Base-by-base conservation (phyloP, 1,284 basidiomycete genomes). In the Sporisorium reilianum region DNA sequence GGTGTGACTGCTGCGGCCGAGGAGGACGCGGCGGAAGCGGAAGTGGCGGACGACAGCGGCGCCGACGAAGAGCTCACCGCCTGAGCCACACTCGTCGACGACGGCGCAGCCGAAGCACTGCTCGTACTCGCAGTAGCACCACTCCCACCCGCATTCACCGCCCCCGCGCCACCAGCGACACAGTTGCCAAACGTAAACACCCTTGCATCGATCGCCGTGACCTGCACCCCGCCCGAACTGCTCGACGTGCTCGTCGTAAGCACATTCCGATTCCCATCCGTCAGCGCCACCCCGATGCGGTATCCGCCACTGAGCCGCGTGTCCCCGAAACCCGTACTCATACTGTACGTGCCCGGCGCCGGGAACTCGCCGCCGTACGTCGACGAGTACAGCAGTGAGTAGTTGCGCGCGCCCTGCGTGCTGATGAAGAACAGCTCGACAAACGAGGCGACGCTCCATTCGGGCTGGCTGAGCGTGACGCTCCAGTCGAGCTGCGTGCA, bases 341-440 rank as follows among this genome's bases (percentile, higher is more conserved):
- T 61, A 14, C 16, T 25, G 30, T 60, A 70, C 10, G 25, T 48
- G 0, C 57, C 67, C 3, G 62, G 57, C 14, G 38, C 16, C 1
- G 62, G 57, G 28, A 70, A 60, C 2, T 23, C 61, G 3, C 67
- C 67, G 16, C 18, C 38, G 7, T 6, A 10, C 5, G 34, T 22
- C 0, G 62, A 57, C 1, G 57, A 57, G 45, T 61, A 70, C n/a
- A 61, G 50, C 20, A 61, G 20, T 7, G 62, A 64, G 62, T 70
- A 70, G 46, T 64, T 70, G 28, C 40, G 57, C 4, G 23, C 53
- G 2, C 53, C 49, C 8, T 38, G 32, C 2, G 52, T 51, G 4
- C 57, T 53, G 22, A 56, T 26, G 38, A 70, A 64, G 49, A 57
- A 60, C 28, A 70, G 62, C 28, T 70, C 45, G 44, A 70, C 30